Percentiles rank a stretch among this genome's conserved stretches.
phyloP scores from a whole-genome alignment of 2,329 filamentous ascomycete genomes.

The Colletotrichum paranaense region DNA sequence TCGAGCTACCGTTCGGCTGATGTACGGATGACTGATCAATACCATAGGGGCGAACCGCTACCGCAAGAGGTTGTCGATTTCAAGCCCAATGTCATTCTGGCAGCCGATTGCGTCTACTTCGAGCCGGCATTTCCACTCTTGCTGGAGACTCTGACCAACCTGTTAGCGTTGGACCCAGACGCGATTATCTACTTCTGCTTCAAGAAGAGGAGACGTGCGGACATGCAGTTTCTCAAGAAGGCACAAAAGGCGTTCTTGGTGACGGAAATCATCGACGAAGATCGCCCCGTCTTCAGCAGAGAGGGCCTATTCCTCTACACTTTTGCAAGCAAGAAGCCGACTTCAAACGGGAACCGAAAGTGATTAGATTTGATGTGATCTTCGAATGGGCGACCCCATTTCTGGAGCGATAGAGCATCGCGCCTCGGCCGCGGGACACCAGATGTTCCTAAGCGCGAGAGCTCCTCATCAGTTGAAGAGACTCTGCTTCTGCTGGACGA shows the following conservation, averaged over 20 bases:
- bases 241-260: constrained; percentile 75
- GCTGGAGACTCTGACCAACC: constrained; percentile 78
- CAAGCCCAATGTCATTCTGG: constrained; percentile 85
- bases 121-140: constrained; percentile 94
- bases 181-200: constrained; percentile 85
- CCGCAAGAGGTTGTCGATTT: constrained; percentile 62
- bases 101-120: constrained; percentile 97
- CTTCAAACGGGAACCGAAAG: not conserved
- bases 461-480: not conserved
- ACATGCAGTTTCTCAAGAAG: constrained; percentile 79
- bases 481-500: not conserved
- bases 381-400: not conserved
- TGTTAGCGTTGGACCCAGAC: constrained; percentile 78
- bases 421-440: not conserved
- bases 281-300: constrained; percentile 66
- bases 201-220: constrained; percentile 88
- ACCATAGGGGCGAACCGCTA: constrained; percentile 68
- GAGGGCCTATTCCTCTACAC: constrained; percentile 71
- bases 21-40: constrained; percentile 21
- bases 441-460: not conserved
- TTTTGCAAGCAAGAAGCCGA: constrained; percentile 55
- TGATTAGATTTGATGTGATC: not conserved
- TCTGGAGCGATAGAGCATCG: not conserved
- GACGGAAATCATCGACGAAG: constrained; percentile 71
- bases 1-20: constrained; percentile 3